Evolutionary conservation across 2,329 filamentous ascomycete genomes (phyloP).

Genomic region (Trichoderma breve): DNA sequence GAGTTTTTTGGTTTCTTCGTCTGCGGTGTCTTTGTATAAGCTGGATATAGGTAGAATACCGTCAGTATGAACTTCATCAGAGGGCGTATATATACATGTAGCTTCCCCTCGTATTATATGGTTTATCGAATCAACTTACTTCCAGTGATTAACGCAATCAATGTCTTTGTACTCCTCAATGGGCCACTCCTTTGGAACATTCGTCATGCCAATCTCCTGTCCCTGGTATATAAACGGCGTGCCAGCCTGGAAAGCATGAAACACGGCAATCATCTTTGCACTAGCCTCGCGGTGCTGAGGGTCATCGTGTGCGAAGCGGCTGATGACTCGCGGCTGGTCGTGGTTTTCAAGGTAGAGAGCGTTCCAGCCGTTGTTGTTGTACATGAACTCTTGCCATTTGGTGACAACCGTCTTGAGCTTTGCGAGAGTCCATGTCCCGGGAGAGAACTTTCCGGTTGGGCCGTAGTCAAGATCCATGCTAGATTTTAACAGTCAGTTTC

Average conservation of each 20-base stretch:
- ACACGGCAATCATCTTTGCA: constrained; percentile 59
- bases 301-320: constrained; percentile 52
- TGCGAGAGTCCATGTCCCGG: constrained; percentile 45
- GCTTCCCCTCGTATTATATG: not conserved
- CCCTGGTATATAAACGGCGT: constrained; percentile 69
- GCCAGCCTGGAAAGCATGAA: constrained; percentile 57
- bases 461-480: constrained; percentile 52
- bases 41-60: constrained; percentile 26
- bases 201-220: constrained; percentile 66
- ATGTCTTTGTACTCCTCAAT: constrained; percentile 69
- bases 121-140: constrained; percentile 29
- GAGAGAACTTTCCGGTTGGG: constrained; percentile 43
- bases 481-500: not conserved
- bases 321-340: constrained; percentile 61
- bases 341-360: constrained; percentile 66
- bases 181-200: constrained; percentile 58
- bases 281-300: constrained; percentile 48
- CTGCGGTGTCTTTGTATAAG: constrained; percentile 38
- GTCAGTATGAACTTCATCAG: not conserved
- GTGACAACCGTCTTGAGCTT: constrained; percentile 52
- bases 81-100: not conserved
- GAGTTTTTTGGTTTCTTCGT: constrained; percentile 38
- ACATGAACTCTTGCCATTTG: constrained; percentile 61
- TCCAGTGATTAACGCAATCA: constrained; percentile 54
- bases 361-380: constrained; percentile 61